phyloP scores from a whole-genome alignment of 352 stramenopile species.

The Pythium angustatum region DNA sequence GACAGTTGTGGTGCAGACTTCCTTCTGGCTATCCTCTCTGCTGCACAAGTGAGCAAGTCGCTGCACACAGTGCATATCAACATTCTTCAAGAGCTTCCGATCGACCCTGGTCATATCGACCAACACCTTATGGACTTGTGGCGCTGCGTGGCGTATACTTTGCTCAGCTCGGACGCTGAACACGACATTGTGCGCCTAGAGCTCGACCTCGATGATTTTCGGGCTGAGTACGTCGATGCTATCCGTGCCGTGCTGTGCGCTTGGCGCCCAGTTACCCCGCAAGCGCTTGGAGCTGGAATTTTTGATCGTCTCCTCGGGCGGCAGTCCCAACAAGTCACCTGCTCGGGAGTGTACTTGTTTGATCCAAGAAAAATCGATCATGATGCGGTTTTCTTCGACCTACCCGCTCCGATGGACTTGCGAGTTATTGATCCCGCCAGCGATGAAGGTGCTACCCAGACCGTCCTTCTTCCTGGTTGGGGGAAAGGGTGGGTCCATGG shows the following conservation, averaged over 20 bases:
- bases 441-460: not conserved
- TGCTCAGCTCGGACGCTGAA: not conserved
- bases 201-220: not conserved
- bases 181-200: not conserved
- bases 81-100: not conserved
- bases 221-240: not conserved
- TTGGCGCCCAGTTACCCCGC: not conserved
- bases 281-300: not conserved
- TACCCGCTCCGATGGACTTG: not conserved
- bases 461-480: constrained; percentile 1
- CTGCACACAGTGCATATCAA: not conserved
- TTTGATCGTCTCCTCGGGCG: not conserved
- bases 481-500: not conserved
- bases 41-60: constrained; percentile 1
- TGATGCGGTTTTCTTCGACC: not conserved
- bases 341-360: not conserved
- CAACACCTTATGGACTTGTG: not conserved
- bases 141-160: not conserved
- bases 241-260: not conserved
- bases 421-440: not conserved
- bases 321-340: not conserved
- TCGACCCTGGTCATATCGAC: not conserved
- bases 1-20: not conserved
- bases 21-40: not conserved
- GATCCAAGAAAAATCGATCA: not conserved